These are phyloP conservation scores for Xerocomellus dryophilus DNA, from an alignment of 768 basidiomycete species.

Conservation along the genomic window DNA sequence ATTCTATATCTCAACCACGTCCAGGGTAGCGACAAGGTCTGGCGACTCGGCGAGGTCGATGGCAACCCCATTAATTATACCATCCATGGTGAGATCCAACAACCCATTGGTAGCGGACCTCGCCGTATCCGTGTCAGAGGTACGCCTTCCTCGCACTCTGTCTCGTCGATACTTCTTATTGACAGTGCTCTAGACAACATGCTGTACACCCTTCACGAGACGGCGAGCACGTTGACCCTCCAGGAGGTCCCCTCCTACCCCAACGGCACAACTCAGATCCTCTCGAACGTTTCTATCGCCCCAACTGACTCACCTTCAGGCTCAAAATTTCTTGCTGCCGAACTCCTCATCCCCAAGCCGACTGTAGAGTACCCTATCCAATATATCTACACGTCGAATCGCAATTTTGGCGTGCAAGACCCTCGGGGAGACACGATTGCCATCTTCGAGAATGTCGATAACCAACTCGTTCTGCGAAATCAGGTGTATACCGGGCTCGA, in stretches of 20 bases:
- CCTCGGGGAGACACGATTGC: conserved; percentile 62
- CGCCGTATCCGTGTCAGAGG: too few relatives aligned
- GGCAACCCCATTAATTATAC: too few relatives aligned
- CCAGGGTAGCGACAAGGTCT: too few relatives aligned
- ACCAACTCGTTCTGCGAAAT: conserved; percentile 39
- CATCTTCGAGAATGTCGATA: conserved; percentile 48
- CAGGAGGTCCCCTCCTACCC: conserved; percentile 48
- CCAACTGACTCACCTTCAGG: conserved; percentile 40
- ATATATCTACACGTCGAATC: conserved; percentile 67
- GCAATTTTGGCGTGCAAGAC: conserved; percentile 52
- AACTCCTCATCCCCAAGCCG: conserved; percentile 57
- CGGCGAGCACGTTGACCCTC: conserved; percentile 53
- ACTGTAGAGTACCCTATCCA: conserved; percentile 45
- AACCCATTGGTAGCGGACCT: too few relatives aligned
- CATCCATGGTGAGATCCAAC: too few relatives aligned
- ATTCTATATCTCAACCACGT: too few relatives aligned
- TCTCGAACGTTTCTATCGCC: conserved; percentile 49
- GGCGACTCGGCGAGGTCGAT: too few relatives aligned
- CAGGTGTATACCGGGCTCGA: conserved; percentile 63
- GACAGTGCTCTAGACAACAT: conserved; percentile 39
- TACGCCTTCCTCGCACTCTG: not conserved
- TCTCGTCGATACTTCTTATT: not conserved
- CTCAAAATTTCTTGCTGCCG: conserved; percentile 50
- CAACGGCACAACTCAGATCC: conserved; percentile 48
- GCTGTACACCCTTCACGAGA: conserved; percentile 54